These are phyloP conservation scores for Meredithiella fracta DNA, from an alignment of 2,329 filamentous ascomycete species.

Conservation along the genomic window DNA sequence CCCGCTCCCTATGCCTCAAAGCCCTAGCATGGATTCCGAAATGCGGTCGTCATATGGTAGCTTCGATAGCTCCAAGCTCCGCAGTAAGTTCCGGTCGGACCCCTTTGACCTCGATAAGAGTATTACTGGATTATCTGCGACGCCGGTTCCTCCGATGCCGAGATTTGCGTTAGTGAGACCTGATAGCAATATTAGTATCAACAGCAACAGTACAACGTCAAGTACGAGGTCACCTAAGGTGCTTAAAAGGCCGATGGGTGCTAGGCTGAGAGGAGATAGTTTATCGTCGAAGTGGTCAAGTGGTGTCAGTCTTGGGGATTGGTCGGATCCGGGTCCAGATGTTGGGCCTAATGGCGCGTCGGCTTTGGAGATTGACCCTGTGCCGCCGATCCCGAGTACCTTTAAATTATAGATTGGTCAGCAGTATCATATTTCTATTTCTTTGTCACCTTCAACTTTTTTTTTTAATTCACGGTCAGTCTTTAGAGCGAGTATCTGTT, in stretches of 20 bases:
- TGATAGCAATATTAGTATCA: constrained; percentile 17
- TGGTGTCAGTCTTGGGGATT: constrained; percentile 30
- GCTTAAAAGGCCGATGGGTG: constrained; percentile 17
- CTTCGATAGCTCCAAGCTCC: constrained; percentile 27
- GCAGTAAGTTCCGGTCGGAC: constrained; percentile 44
- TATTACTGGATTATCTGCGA: constrained; percentile 17
- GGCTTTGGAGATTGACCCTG: background rate
- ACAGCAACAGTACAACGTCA: constrained; percentile 24
- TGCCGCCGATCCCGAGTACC: constrained; percentile 4
- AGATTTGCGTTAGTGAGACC: constrained; percentile 16
- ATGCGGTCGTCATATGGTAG: constrained; percentile 28
- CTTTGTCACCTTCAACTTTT: background rate
- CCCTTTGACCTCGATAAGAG: constrained; percentile 44
- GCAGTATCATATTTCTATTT: background rate
- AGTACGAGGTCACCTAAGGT: constrained; percentile 20
- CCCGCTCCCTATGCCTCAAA: constrained; percentile 18
- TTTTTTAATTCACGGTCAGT: background rate
- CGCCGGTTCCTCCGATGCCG: constrained; percentile 15
- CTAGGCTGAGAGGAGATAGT: constrained; percentile 25
- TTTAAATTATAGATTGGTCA: background rate
- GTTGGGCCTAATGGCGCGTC: constrained; percentile 26
- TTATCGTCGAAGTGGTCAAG: constrained; percentile 29
- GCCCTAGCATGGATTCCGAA: constrained; percentile 22
- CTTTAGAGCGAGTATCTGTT: background rate
- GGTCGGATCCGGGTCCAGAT: constrained; percentile 37